These are phyloP conservation scores for Harringtonia lauricola DNA, from an alignment of 2,329 filamentous ascomycete species.

Conservation along the genomic window DNA sequence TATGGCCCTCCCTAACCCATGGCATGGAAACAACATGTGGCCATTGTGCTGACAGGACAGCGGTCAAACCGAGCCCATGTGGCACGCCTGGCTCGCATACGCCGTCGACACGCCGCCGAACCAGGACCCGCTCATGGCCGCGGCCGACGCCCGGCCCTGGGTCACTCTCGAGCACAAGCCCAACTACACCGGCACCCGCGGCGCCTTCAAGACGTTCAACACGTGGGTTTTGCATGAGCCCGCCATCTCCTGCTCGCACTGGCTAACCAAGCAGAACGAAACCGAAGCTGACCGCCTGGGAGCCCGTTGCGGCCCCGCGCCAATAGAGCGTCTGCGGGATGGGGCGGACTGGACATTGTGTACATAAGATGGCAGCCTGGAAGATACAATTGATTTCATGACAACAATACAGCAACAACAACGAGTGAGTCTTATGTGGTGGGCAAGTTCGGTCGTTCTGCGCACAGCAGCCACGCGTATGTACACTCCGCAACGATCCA, in stretches of 20 bases:
- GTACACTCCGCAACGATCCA: too few relatives aligned
- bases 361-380: too few relatives aligned
- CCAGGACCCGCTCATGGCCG: slow-evolving; percentile 58
- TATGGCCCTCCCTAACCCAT: slow-evolving; percentile 25
- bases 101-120: slow-evolving; percentile 76
- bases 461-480: too few relatives aligned
- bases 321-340: slow-evolving; percentile 9
- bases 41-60: slow-evolving; percentile 24
- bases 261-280: slow-evolving; percentile 16
- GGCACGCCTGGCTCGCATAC: slow-evolving; percentile 98
- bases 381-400: too few relatives aligned
- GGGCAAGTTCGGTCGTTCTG: too few relatives aligned
- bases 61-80: slow-evolving; percentile 84
- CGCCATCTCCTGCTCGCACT: neutral
- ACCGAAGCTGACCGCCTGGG: slow-evolving; percentile 24
- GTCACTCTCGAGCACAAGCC: slow-evolving; percentile 61
- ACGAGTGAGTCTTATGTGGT: too few relatives aligned
- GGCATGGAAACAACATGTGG: neutral
- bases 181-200: slow-evolving; percentile 64
- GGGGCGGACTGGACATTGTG: too few relatives aligned
- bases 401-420: too few relatives aligned
- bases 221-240: slow-evolving; percentile 61
- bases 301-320: slow-evolving; percentile 20
- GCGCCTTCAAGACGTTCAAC: slow-evolving; percentile 85
- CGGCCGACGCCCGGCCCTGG: slow-evolving; percentile 50